These are phyloP conservation scores for Tolypocladium inflatum DNA, from an alignment of 2,329 filamentous ascomycete species.

Conservation along the genomic window DNA sequence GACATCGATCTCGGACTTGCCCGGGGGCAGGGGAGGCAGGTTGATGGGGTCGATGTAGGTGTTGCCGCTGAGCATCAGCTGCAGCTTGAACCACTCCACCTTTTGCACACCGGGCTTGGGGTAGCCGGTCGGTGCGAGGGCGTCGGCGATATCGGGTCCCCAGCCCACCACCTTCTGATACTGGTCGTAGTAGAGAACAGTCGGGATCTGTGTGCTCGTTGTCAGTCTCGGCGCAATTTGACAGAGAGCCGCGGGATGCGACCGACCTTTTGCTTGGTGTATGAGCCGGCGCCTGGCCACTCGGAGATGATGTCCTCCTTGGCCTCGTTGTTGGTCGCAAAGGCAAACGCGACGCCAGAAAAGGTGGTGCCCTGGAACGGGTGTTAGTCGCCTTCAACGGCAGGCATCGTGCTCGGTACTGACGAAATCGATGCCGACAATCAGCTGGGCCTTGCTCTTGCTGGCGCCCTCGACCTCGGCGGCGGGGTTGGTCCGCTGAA, in stretches of 20 bases:
- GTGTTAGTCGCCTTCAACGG: neutral
- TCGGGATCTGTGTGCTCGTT: slow-evolving; percentile 65
- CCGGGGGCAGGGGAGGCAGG: slow-evolving; percentile 89
- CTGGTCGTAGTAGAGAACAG: slow-evolving; percentile 98
- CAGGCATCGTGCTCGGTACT: slow-evolving; percentile 19
- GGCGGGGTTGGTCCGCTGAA: slow-evolving; percentile 37
- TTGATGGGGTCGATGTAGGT: slow-evolving; percentile 99
- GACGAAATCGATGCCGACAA: slow-evolving; percentile 98
- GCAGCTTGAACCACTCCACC: slow-evolving; percentile 99
- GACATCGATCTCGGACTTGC: slow-evolving; percentile 98
- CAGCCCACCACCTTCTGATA: slow-evolving; percentile 99
- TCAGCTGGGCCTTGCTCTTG: slow-evolving; percentile 90
- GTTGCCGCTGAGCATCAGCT: slow-evolving; percentile 97
- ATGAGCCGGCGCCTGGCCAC: slow-evolving; percentile 95
- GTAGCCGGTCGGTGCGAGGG: slow-evolving; percentile 90
- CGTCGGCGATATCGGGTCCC: slow-evolving; percentile 96
- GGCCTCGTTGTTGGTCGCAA: slow-evolving; percentile 93
- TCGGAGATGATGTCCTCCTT: slow-evolving; percentile 99
- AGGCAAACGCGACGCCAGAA: slow-evolving; percentile 93
- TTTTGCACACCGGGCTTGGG: slow-evolving; percentile 97
- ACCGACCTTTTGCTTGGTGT: slow-evolving; percentile 92
- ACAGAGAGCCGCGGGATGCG: neutral
- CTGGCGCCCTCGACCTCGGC: slow-evolving; percentile 80
- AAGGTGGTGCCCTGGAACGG: slow-evolving; percentile 77
- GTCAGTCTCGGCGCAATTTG: neutral